Percentiles rank a stretch among this genome's conserved stretches.
These are phyloP conservation scores for Aspergillus latus DNA, from an alignment of 2,329 filamentous ascomycete genomes.

Conservation along the genomic window DNA sequence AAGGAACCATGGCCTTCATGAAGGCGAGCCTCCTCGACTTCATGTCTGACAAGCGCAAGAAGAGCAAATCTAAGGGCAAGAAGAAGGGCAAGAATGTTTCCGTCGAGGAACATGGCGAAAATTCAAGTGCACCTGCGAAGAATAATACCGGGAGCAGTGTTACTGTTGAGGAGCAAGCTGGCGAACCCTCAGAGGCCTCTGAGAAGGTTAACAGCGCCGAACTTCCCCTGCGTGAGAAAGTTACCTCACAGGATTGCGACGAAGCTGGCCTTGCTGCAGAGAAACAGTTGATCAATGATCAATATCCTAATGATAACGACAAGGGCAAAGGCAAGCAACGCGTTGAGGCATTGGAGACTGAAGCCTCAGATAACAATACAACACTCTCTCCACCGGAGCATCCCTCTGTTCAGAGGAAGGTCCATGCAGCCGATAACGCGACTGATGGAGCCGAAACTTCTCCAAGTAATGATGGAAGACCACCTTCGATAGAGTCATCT, in stretches of 20 bases:
- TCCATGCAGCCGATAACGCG: no score
- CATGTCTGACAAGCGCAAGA: conserved; percentile 10
- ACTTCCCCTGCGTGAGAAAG: background rate
- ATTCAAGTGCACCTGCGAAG: background rate
- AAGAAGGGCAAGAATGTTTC: conserved; percentile 14
- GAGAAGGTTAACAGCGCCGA: background rate
- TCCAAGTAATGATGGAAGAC: no score
- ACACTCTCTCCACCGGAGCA: background rate
- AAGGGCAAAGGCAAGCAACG: conserved; percentile 3
- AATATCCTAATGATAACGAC: background rate
- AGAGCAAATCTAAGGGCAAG: conserved; percentile 14
- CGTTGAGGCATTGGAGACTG: background rate
- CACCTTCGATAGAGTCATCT: no score
- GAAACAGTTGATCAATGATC: background rate
- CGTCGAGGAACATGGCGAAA: background rate
- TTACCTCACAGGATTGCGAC: background rate
- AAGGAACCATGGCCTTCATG: background rate
- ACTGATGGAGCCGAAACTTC: no score
- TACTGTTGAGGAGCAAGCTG: background rate
- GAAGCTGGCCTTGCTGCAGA: background rate
- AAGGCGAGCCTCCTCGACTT: conserved; percentile 8
- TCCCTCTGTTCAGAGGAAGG: no score
- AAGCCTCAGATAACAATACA: background rate
- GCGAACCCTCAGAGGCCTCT: background rate
- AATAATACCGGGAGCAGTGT: background rate